These are phyloP conservation scores for Sideroxylon spinosum DNA, from an alignment of 179 eudicot genomes.

Conservation along the genomic window DNA sequence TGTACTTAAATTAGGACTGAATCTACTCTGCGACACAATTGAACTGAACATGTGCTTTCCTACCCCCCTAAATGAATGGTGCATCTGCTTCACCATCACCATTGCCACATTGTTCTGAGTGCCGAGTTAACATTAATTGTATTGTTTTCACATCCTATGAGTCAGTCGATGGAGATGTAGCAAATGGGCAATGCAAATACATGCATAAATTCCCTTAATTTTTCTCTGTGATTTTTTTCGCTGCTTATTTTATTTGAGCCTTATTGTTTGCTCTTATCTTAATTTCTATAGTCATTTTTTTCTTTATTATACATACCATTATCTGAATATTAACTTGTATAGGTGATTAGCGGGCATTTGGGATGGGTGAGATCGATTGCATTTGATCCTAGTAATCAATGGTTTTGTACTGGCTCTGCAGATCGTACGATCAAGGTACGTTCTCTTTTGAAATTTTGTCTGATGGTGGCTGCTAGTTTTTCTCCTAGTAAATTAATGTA, in stretches of 20 bases:
- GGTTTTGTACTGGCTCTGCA: constrained; percentile 99
- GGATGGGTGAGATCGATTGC: constrained; percentile 99
- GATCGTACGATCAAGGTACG: constrained; percentile 94
- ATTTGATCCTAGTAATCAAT: constrained; percentile 83
- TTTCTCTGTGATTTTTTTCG: not conserved
- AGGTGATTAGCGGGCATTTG: constrained; percentile 98
- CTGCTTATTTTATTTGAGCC: not conserved
- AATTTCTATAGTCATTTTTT: not conserved
- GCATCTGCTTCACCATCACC: not conserved
- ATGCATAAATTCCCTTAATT: not conserved
- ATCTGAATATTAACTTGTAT: constrained; percentile 24
- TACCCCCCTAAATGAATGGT: not conserved
- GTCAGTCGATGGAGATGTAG: not conserved
- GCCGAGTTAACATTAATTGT: not conserved
- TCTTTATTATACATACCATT: not conserved
- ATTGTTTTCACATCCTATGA: not conserved
- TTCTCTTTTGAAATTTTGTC: not conserved
- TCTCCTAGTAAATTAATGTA: not conserved
- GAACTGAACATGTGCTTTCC: not conserved
- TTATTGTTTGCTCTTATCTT: constrained; percentile 4
- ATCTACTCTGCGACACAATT: not conserved
- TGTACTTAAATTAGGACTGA: too few relatives aligned
- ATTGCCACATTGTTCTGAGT: not conserved
- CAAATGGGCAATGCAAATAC: not conserved
- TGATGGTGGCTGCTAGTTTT: not conserved